Evolutionary conservation across 2,329 filamentous ascomycete species (phyloP), one percentile per base, ranked within the genome.

Genomic region (Rhynchosporium secalis): DNA sequence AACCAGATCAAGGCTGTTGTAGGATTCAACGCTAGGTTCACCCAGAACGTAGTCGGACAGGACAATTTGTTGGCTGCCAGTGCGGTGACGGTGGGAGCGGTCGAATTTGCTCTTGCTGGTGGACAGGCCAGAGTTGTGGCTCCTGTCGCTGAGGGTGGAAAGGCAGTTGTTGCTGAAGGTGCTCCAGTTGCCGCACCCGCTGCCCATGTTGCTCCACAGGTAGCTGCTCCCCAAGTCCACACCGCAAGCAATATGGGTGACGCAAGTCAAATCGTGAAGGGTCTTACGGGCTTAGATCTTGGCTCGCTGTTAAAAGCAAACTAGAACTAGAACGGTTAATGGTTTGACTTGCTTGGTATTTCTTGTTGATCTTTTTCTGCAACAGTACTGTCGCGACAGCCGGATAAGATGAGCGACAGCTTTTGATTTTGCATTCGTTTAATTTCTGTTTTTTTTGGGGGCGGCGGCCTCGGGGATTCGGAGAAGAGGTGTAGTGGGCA

Each of bases 21-120:
- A 56, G 82, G 80, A 68, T 86, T 82, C 74, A 86, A 86, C 73
- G 73, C 80, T 3, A 76, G 84, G 4, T 82, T 80, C 69, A 79
- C 79, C 1, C 84, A 86, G 73, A 70, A 76, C n/a, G 12, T 36
- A 5, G 55, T 48, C 8, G 66, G 65, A 9, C 28, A 51, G 20
- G 52, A 55, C 0, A 68, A 68, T 28, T n/a, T 66, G 20, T 40
- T 66, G 13, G 40, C 36, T 38, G 48, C 43, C 5, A 46, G 26
- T 9, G 46, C 45, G 26, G 52, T 49, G 46, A 29, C 28, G 2
- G 41, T 46, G n/a, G 41, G 13, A 3, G 8, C 10, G 10, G 13
- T 56, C 31, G 54, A 56, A 29, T 40, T 29, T 1, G 40, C 40
- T 12, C 26, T 29, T 29, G 54, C 28, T n/a, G 52, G 52, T 31